phyloP scores from a whole-genome alignment of 306 rosid species.

The Spatholobus suberectus region DNA sequence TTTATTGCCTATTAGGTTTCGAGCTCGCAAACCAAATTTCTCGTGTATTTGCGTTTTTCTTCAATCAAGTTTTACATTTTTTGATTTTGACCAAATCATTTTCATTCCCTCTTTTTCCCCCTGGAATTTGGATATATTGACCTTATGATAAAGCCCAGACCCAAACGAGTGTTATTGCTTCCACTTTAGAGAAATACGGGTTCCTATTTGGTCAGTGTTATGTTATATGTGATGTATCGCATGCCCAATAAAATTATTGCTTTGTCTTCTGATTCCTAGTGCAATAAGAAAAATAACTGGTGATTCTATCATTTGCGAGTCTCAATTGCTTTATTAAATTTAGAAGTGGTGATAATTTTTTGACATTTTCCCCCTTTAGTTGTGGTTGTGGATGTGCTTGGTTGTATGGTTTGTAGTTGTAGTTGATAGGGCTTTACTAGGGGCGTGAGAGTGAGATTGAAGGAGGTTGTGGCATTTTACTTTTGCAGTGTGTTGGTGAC shows the following conservation, averaged over 20 bases:
- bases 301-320: constrained; percentile 8
- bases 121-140: constrained; percentile 20
- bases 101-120: not conserved
- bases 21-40: not conserved
- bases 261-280: not conserved
- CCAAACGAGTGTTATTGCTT: constrained; percentile 10
- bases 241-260: not conserved
- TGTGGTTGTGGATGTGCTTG: not conserved
- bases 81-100: not conserved
- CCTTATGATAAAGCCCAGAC: not conserved
- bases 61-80: not conserved
- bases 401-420: not conserved
- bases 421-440: constrained; percentile 17
- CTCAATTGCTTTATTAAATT: not conserved
- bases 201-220: not conserved
- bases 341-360: not conserved
- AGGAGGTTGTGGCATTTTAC: constrained; percentile 15
- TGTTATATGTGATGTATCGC: not conserved
- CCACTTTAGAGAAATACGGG: not conserved
- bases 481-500: constrained; percentile 14
- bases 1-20: constrained; percentile 28
- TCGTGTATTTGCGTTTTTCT: not conserved
- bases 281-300: not conserved
- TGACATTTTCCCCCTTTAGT: not conserved
- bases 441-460: not conserved